Evolutionary conservation across 2,329 filamentous ascomycete species (phyloP).

Genomic region (Sporothrix pallida): DNA sequence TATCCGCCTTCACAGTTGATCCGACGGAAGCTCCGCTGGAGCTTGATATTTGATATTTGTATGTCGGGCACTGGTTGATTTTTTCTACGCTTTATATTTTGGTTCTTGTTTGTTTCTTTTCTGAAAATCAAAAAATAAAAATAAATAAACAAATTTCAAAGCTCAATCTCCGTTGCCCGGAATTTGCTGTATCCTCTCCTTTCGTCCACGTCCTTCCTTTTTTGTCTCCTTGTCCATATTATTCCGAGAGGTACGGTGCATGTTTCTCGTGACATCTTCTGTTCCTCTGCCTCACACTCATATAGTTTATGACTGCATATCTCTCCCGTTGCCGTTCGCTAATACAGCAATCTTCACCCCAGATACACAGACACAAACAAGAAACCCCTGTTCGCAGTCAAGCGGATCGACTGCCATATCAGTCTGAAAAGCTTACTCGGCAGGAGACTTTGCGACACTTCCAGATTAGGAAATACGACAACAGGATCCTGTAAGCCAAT

Average conservation of each 20-base stretch:
- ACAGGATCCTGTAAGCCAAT: neutral
- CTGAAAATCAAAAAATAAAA: no score
- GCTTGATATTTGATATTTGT: no score
- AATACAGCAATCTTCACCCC: neutral
- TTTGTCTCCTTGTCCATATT: neutral
- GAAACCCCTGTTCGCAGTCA: conserved; percentile 1
- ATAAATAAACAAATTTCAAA: no score
- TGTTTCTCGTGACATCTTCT: neutral
- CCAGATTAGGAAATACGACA: conserved; percentile 20
- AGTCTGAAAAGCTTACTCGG: conserved; percentile 25
- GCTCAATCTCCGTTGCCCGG: no score
- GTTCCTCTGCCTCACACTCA: neutral
- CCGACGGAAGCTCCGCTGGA: no score
- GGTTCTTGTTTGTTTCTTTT: no score
- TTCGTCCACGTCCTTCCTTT: neutral
- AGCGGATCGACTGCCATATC: neutral
- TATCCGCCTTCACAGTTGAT: no score
- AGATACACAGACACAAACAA: conserved; percentile 10
- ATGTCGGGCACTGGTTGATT: no score
- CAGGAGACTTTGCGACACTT: conserved; percentile 21
- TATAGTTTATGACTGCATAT: neutral
- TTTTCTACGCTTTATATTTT: no score
- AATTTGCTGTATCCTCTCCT: no score
- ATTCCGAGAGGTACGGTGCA: neutral
- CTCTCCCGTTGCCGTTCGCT: neutral